A percentile compares a stretch with the other conserved stretches of the same genome.
phyloP scores from a whole-genome alignment of 352 stramenopile genomes.

The Vaucheria bursata region DNA sequence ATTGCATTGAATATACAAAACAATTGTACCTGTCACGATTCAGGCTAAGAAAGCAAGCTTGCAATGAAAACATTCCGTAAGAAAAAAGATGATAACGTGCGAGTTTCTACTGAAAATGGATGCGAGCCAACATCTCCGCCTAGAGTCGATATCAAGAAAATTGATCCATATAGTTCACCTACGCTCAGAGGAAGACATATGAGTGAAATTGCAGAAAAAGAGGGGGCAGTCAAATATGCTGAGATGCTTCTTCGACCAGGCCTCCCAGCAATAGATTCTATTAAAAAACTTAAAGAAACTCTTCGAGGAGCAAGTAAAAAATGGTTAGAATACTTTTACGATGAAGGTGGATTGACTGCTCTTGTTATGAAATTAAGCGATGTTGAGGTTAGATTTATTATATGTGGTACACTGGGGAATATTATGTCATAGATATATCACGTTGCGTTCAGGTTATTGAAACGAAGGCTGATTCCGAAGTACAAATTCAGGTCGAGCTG shows the following conservation, averaged over 20 bases:
- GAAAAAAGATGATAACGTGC: background rate
- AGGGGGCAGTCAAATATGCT: constrained; percentile 31
- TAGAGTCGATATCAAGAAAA: background rate
- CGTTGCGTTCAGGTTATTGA: constrained; percentile 26
- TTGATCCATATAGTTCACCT: background rate
- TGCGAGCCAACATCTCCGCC: background rate
- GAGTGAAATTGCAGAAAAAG: background rate
- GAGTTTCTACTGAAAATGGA: background rate
- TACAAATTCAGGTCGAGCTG: constrained; percentile 43
- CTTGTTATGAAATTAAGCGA: constrained; percentile 46
- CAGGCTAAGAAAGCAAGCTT: background rate
- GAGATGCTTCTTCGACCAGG: constrained; percentile 29
- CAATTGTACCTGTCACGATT: no score
- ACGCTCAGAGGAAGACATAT: background rate
- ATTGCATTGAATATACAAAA: no score
- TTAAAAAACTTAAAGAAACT: constrained; percentile 42
- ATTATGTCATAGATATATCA: no score
- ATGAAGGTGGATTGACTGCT: constrained; percentile 35
- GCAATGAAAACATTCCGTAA: background rate
- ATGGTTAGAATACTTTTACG: constrained; percentile 45
- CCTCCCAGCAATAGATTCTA: constrained; percentile 35
- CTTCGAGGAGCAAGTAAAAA: constrained; percentile 28
- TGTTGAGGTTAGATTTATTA: constrained; percentile 19
- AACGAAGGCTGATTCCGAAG: constrained; percentile 33
- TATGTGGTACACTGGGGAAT: no score